These are phyloP conservation scores for Vitis riparia DNA, from an alignment of 164 flowering plant genomes.

Conservation along the genomic window DNA sequence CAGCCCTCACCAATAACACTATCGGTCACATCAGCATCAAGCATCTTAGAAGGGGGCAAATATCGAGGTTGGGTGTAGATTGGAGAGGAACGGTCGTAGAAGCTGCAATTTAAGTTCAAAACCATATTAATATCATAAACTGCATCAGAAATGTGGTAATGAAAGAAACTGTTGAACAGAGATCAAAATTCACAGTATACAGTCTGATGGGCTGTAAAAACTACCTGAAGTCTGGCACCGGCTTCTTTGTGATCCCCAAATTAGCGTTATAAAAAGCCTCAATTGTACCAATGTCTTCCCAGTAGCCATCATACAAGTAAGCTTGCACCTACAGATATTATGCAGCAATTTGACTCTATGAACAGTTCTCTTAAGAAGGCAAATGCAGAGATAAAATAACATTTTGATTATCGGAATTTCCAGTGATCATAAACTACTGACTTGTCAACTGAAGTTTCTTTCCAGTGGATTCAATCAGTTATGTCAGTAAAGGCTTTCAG, in stretches of 20 bases:
- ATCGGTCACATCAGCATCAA: conserved; percentile 92
- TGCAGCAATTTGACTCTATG: neutral
- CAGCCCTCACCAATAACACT: conserved; percentile 96
- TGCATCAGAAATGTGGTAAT: no score
- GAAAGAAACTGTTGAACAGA: neutral
- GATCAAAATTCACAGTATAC: neutral
- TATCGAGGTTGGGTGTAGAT: conserved; percentile 95
- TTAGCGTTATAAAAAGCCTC: conserved; percentile 97
- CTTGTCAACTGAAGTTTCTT: no score
- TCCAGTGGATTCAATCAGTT: no score
- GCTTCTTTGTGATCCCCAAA: conserved; percentile 90
- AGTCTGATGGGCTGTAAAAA: neutral
- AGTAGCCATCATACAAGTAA: conserved; percentile 91
- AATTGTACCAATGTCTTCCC: conserved; percentile 98
- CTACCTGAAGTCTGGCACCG: conserved; percentile 90
- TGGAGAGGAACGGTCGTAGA: conserved; percentile 94
- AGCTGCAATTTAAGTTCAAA: conserved; percentile 48
- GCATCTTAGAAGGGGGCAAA: conserved; percentile 96
- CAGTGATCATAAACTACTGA: neutral
- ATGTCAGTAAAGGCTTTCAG: no score
- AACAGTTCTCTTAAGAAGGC: neutral
- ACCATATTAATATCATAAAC: neutral
- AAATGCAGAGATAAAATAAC: neutral
- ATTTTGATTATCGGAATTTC: neutral
- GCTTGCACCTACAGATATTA: conserved; percentile 71